A percentile compares a stretch with the other conserved stretches of the same genome.
These are phyloP conservation scores for Elaeagnus macrophylla DNA, from an alignment of 306 rosid genomes.

Conservation along the genomic window DNA sequence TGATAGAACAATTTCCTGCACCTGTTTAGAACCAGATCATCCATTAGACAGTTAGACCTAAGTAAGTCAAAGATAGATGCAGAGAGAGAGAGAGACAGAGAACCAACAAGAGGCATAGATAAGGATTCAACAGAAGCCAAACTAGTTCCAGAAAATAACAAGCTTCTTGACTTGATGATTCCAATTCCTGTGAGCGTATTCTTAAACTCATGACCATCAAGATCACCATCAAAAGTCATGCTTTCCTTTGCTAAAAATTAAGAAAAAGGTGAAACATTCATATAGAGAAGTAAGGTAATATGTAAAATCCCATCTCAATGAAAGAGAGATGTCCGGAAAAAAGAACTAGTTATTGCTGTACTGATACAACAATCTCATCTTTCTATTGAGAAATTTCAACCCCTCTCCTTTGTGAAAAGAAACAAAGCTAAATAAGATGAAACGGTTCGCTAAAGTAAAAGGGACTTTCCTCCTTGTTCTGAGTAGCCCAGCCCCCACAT, in stretches of 20 bases:
- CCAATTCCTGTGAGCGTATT: slow-evolving; percentile 26
- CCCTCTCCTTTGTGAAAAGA: slow-evolving; percentile 11
- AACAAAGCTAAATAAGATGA: neutral
- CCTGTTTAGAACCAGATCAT: slow-evolving; percentile 26
- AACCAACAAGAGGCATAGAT: slow-evolving; percentile 53
- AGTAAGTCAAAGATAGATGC: neutral
- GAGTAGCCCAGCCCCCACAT: slow-evolving; percentile 25
- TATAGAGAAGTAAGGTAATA: slow-evolving; percentile 13
- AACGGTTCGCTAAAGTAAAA: slow-evolving; percentile 20
- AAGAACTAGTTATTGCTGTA: slow-evolving; percentile 24
- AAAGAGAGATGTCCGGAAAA: slow-evolving; percentile 24
- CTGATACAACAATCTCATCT: slow-evolving; percentile 43
- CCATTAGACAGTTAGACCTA: slow-evolving; percentile 4
- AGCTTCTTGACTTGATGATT: slow-evolving; percentile 28
- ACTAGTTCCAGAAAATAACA: slow-evolving; percentile 29
- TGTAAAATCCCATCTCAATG: slow-evolving; percentile 33
- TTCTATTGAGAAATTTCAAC: neutral
- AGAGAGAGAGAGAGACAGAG: slow-evolving; percentile 9
- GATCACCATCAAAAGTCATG: slow-evolving; percentile 18
- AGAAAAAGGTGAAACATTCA: neutral
- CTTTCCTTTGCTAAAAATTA: neutral
- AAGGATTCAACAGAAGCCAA: slow-evolving; percentile 56
- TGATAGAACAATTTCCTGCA: slow-evolving; percentile 64
- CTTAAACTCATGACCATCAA: slow-evolving; percentile 17
- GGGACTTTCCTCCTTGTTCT: slow-evolving; percentile 14